phyloP scores from a whole-genome alignment of 352 stramenopile genomes.

The Plasmopara muralis region DNA sequence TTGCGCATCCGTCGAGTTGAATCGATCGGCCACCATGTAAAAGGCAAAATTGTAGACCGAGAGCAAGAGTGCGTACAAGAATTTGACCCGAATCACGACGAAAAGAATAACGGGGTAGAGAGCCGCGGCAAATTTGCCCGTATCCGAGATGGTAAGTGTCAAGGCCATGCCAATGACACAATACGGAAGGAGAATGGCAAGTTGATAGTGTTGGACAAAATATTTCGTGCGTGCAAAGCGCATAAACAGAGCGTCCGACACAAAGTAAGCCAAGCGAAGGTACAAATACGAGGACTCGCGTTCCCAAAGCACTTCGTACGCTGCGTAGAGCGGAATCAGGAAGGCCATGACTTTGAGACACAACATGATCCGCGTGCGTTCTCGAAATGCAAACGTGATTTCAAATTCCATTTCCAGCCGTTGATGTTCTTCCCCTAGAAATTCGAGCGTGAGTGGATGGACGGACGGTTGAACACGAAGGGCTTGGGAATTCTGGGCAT shows the following conservation, averaged over 20 bases:
- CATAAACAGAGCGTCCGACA: slow-evolving; percentile 70
- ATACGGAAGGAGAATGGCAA: slow-evolving; percentile 63
- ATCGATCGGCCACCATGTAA: slow-evolving; percentile 45
- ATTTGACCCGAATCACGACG: slow-evolving; percentile 79
- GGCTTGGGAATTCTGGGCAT: slow-evolving; percentile 50
- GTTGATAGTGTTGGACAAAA: slow-evolving; percentile 75
- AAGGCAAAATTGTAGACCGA: slow-evolving; percentile 78
- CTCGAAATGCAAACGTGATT: slow-evolving; percentile 61
- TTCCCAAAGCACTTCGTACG: slow-evolving; percentile 68
- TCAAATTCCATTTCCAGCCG: slow-evolving; percentile 72
- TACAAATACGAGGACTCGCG: slow-evolving; percentile 50
- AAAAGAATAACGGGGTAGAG: slow-evolving; percentile 78
- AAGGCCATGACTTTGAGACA: slow-evolving; percentile 66
- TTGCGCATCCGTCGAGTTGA: slow-evolving; percentile 17
- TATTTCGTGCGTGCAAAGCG: slow-evolving; percentile 51
- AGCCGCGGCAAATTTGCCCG: slow-evolving; percentile 72
- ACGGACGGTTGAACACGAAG: slow-evolving; percentile 62
- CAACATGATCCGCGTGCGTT: slow-evolving; percentile 56
- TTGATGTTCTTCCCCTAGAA: slow-evolving; percentile 80
- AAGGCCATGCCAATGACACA: slow-evolving; percentile 65
- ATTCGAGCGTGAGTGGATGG: slow-evolving; percentile 72
- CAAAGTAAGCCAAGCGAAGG: slow-evolving; percentile 60
- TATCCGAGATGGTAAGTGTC: slow-evolving; percentile 78
- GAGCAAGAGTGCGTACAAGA: slow-evolving; percentile 67
- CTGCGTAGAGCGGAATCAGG: slow-evolving; percentile 63